phyloP scores from a whole-genome alignment of 495 filamentous ascomycete genomes.

The Entonaema liquescens region DNA sequence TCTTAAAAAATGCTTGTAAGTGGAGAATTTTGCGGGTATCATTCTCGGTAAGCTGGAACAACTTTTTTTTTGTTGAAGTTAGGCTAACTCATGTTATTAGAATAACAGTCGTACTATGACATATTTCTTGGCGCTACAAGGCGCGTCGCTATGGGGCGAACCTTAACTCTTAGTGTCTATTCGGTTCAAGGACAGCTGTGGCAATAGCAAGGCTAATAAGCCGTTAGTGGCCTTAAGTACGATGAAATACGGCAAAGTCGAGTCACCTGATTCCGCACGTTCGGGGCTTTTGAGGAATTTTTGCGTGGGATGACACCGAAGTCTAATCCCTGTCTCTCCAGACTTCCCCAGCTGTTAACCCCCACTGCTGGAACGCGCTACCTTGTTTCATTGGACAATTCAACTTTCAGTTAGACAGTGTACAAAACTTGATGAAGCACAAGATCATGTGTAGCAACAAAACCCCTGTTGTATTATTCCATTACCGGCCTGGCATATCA shows the following conservation, averaged over 20 bases:
- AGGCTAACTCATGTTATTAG: background rate
- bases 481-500: constrained; percentile 28
- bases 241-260: constrained; percentile 11
- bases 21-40: constrained; percentile 10
- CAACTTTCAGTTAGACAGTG: constrained; percentile 1
- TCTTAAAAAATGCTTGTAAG: constrained; percentile 14
- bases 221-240: constrained; percentile 5
- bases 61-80: background rate
- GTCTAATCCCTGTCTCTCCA: constrained; percentile 5
- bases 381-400: constrained; percentile 22
- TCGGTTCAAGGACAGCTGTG: constrained; percentile 14
- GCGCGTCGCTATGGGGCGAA: background rate
- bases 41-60: constrained; percentile 24
- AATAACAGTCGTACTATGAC: constrained; percentile 14
- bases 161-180: background rate
- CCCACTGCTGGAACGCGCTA: constrained; percentile 7
- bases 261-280: constrained; percentile 23
- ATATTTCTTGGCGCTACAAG: background rate
- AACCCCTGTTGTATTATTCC: constrained; percentile 13
- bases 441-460: constrained; percentile 8
- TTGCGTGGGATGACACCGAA: constrained; percentile 14
- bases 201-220: constrained; percentile 5
- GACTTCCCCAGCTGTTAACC: constrained; percentile 3
- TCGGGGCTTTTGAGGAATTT: constrained; percentile 23
- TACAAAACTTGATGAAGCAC: constrained; percentile 2